A percentile compares a stretch with the other conserved stretches of the same genome.
Evolutionary conservation across 2,329 filamentous ascomycete species (phyloP).

Genomic region (Scytalidium sp.): DNA sequence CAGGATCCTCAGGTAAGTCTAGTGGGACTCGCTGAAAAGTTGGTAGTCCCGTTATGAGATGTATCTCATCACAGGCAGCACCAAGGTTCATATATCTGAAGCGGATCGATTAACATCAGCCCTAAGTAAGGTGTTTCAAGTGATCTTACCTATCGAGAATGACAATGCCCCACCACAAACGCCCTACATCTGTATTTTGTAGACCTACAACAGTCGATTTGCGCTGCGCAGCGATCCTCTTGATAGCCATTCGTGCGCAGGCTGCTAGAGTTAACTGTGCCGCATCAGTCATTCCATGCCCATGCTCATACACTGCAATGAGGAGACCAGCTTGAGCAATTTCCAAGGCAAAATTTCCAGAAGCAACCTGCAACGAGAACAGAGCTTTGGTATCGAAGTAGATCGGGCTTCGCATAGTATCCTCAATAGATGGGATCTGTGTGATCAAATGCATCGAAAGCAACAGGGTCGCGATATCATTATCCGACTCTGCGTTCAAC

Average conservation of each 20-base stretch:
- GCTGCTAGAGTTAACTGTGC: conserved; percentile 14
- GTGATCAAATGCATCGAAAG: conserved; percentile 16
- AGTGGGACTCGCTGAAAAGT: conserved; percentile 10
- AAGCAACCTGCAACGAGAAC: conserved; percentile 10
- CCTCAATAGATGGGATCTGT: conserved; percentile 5
- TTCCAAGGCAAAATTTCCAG: conserved; percentile 13
- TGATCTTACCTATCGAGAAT: conserved; percentile 15
- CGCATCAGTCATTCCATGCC: conserved; percentile 17
- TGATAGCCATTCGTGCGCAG: conserved; percentile 14
- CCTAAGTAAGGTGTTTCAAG: background rate
- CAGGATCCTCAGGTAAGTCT: conserved; percentile 17
- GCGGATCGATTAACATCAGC: background rate
- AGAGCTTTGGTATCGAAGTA: conserved; percentile 17
- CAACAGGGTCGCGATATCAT: conserved; percentile 12
- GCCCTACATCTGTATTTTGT: conserved; percentile 16
- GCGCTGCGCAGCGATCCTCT: conserved; percentile 8
- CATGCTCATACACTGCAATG: conserved; percentile 16
- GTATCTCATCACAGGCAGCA: conserved; percentile 14
- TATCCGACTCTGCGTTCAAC: conserved; percentile 8
- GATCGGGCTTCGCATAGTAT: conserved; percentile 9
- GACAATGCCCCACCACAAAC: conserved; percentile 18
- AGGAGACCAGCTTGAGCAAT: conserved; percentile 17
- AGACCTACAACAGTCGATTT: conserved; percentile 6
- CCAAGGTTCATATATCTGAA: conserved; percentile 17
- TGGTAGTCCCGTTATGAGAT: conserved; percentile 13